Conservation (phyloP, 805 yeast species). For the Lipomyces orientalis region DNA sequence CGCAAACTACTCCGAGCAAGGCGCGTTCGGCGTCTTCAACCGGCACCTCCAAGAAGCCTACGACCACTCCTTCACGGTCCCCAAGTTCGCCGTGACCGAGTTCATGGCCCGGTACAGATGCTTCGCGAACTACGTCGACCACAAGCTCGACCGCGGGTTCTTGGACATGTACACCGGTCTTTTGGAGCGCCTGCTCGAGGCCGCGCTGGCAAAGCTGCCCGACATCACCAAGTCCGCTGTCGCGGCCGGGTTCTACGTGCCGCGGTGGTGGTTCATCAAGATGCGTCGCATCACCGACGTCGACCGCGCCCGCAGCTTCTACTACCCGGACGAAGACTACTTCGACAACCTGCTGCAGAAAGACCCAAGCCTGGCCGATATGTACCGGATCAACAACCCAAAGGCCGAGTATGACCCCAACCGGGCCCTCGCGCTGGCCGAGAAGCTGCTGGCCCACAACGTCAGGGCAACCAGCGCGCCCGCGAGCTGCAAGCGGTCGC, state of each 20-base stretch:
- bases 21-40: conserved; percentile 9
- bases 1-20: not conserved
- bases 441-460: not conserved
- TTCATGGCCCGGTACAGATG: conserved; percentile 16
- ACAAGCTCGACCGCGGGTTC: conserved; percentile 14
- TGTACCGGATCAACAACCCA: not conserved
- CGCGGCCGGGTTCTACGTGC: conserved; percentile 1
- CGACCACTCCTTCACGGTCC: not conserved
- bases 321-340: conserved; percentile 7
- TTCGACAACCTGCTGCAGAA: conserved; percentile 3
- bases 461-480: not conserved
- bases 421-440: not conserved
- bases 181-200: not conserved
- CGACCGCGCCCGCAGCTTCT: conserved; percentile 3
- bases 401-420: not conserved
- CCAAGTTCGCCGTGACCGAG: conserved; percentile 6
- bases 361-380: not conserved
- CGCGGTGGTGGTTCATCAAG: conserved; percentile 13
- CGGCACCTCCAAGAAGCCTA: not conserved
- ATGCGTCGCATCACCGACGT: conserved; percentile 2
- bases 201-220: conserved; percentile 2
- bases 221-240: not conserved
- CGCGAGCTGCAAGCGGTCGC: not conserved
- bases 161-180: conserved; percentile 4
- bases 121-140: conserved; percentile 16